phyloP scores from a whole-genome alignment of 805 yeast genomes.

The Nematodospora valgi region DNA sequence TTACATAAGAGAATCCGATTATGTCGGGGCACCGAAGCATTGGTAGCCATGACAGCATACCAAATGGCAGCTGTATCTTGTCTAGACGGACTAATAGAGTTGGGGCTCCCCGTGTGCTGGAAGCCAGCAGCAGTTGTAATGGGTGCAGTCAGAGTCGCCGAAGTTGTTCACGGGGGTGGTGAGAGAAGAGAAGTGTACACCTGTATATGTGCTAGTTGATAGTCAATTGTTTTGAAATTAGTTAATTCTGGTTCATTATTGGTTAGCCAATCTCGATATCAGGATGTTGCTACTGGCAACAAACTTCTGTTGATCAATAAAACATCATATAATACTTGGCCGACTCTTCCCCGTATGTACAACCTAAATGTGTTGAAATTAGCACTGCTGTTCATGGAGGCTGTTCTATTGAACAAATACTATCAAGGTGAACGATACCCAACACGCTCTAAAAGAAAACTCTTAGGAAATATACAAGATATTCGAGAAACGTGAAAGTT shows the following conservation, averaged over 20 bases:
- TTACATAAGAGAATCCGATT: no score
- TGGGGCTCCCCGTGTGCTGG: no score
- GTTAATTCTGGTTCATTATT: constrained; percentile 29
- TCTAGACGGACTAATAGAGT: no score
- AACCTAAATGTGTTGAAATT: constrained; percentile 49
- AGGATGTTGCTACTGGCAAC: constrained; percentile 29
- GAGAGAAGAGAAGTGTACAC: no score
- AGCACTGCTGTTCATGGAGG: constrained; percentile 41
- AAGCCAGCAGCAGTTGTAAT: no score
- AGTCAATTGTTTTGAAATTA: constrained; percentile 24
- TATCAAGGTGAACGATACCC: constrained; percentile 75
- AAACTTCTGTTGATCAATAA: constrained; percentile 36
- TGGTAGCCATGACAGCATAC: no score
- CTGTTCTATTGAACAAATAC: constrained; percentile 60
- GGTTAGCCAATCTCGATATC: constrained; percentile 23
- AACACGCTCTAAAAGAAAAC: constrained; percentile 15
- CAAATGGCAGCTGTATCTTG: no score
- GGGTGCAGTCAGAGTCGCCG: no score
- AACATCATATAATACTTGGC: constrained; percentile 48
- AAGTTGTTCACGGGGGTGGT: no score
- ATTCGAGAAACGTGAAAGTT: constrained; percentile 13
- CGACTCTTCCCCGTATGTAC: constrained; percentile 52
- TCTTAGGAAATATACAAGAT: constrained; percentile 16
- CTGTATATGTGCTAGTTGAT: no score
- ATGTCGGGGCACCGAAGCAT: no score